Evolutionary conservation across 1,284 basidiomycete genomes (phyloP), one percentile per base, ranked within the genome.

Genomic region (Fomitopsis schrenkii): DNA sequence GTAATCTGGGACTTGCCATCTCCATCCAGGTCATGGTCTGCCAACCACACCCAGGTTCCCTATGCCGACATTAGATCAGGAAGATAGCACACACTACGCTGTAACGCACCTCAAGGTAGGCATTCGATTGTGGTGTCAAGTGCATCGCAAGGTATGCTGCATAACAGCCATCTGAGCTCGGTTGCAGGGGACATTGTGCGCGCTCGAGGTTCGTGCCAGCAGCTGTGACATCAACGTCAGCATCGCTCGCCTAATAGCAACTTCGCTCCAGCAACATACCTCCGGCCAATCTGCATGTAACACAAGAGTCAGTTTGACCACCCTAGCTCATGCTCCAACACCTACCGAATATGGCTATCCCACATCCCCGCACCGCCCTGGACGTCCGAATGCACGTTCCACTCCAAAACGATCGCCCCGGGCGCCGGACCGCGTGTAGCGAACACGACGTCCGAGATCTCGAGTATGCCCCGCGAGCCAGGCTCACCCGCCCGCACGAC

Each of bases 11-110:
- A 70, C 15, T 72, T 67, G 28, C 77, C 74, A 46, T 67, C 64
- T n/a, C 66, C 74, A 65, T 89, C 87, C 17, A 89, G 76, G 60
- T 89, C 85, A 65, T 94, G 92, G 67, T 94, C 91, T 6, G 91
- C 90, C 26, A 84, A 79, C 93, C 92, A 94, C 8, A 91, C 77
- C 90, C 90, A 93, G 9, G 71, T 68, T 30, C 72, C 71, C 71
- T 73, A 57, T 17, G 28, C 45, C 3, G 5, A 40, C 26, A 15
- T 35, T 5, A 17, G 6, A 12, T 59, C 52, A 44, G 19, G 14
- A n/a, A 28, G 44, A 17, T 15, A 7, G 12, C 41, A 19, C 30
- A 3, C 3, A 36, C 9, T n/a, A 26, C 7, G 9, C 9, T n/a
- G 19, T 19, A 5, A 59, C 58, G n/a, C 61, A 84, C 86, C 77